Percentiles rank a stretch among this genome's conserved stretches.
Evolutionary conservation across 495 filamentous ascomycete species (phyloP).

Genomic region (Penicillium subrubescens): DNA sequence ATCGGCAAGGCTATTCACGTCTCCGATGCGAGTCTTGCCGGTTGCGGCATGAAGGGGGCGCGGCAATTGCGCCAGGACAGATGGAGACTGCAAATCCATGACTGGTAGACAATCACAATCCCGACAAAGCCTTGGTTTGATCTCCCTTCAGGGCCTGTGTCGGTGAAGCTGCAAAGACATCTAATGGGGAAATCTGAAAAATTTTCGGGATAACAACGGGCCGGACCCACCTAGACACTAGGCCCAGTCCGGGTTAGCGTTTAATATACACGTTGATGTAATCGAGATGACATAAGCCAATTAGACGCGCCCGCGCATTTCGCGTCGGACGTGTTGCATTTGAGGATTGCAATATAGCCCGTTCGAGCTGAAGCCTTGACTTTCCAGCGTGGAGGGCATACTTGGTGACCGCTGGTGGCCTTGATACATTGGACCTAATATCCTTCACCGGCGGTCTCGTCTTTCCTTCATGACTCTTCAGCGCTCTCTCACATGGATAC

Average conservation of each 20-base stretch:
- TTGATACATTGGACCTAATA: slow-evolving; percentile 2
- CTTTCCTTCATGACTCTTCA: slow-evolving; percentile 6
- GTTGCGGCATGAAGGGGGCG: slow-evolving; percentile 61
- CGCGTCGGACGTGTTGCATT: slow-evolving; percentile 32
- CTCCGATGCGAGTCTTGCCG: slow-evolving; percentile 62
- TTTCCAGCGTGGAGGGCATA: neutral
- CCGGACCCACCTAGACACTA: slow-evolving; percentile 25
- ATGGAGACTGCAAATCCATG: slow-evolving; percentile 51
- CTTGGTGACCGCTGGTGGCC: neutral
- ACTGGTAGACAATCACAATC: slow-evolving; percentile 15
- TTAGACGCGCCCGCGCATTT: slow-evolving; percentile 25
- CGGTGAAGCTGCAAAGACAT: slow-evolving; percentile 27
- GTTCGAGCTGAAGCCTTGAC: neutral
- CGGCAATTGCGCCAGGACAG: slow-evolving; percentile 66
- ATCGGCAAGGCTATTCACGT: slow-evolving; percentile 71
- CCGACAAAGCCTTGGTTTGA: slow-evolving; percentile 15
- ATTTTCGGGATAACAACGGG: slow-evolving; percentile 43
- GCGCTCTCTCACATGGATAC: slow-evolving; percentile 28
- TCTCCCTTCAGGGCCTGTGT: slow-evolving; percentile 26
- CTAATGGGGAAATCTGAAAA: slow-evolving; percentile 43
- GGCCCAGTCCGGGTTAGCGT: slow-evolving; percentile 16
- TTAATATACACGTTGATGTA: neutral
- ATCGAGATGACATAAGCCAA: slow-evolving; percentile 25
- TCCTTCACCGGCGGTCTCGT: neutral
- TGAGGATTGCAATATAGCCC: slow-evolving; percentile 12